A percentile compares a stretch with the other conserved stretches of the same genome.
phyloP scores from a whole-genome alignment of 2,329 filamentous ascomycete genomes.

The Talaromyces sp. region DNA sequence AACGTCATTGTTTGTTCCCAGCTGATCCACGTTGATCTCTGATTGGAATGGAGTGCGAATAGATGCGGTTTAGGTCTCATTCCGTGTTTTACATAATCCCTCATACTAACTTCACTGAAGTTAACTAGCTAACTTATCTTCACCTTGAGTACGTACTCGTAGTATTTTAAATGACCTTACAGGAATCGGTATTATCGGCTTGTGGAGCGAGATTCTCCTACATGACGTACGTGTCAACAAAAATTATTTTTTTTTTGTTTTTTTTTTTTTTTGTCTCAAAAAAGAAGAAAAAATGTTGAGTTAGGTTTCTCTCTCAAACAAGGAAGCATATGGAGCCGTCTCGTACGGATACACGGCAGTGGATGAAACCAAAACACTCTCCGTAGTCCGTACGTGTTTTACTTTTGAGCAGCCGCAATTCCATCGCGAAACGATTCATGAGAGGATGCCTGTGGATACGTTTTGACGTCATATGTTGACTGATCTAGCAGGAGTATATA shows the following conservation, averaged over 20 bases:
- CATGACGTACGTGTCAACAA: background rate
- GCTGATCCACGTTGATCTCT: conserved; percentile 1
- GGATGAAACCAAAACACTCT: background rate
- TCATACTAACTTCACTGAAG: background rate
- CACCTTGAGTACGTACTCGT: too few relatives aligned
- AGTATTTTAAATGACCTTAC: too few relatives aligned
- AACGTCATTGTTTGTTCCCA: conserved; percentile 7
- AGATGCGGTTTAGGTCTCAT: background rate
- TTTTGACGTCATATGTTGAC: background rate
- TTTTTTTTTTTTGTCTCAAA: background rate
- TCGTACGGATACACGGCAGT: background rate
- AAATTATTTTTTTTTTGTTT: background rate
- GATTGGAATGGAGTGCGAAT: conserved; percentile 5
- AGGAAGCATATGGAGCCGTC: background rate
- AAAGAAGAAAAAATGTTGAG: background rate
- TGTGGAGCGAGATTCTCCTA: background rate
- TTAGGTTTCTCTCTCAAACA: background rate
- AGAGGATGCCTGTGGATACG: background rate
- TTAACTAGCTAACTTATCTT: too few relatives aligned
- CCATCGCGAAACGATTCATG: background rate
- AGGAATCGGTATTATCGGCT: background rate
- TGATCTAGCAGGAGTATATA: background rate
- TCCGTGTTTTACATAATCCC: conserved; percentile 2
- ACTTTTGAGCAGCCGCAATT: background rate
- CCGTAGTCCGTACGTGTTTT: background rate